A percentile compares a stretch with the other conserved stretches of the same genome.
phyloP scores from a whole-genome alignment of 1,284 basidiomycete genomes.

The Marasmius oreades region DNA sequence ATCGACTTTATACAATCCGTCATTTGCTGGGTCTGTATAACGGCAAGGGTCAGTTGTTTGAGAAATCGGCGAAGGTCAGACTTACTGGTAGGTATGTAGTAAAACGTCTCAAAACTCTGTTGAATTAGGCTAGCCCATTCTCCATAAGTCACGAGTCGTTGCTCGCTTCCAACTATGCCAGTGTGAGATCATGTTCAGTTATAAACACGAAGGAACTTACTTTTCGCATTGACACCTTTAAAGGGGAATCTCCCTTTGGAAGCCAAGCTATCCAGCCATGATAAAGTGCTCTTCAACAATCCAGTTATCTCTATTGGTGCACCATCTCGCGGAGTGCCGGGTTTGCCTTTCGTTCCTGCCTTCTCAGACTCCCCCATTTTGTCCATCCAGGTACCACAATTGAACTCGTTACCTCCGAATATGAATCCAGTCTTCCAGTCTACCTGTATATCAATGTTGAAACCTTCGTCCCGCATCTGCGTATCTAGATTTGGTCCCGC shows the following conservation, averaged over 20 bases:
- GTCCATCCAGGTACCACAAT: constrained; percentile 95
- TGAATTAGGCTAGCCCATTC: constrained; percentile 90
- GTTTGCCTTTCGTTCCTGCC: constrained; percentile 92
- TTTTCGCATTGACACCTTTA: constrained; percentile 78
- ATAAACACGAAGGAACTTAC: constrained; percentile 45
- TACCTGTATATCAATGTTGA: constrained; percentile 90
- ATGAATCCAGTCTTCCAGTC: constrained; percentile 95
- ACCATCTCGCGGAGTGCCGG: constrained; percentile 93
- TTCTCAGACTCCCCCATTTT: constrained; percentile 93
- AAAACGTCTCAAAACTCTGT: constrained; percentile 84
- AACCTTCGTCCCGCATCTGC: constrained; percentile 93
- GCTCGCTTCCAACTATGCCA: constrained; percentile 64
- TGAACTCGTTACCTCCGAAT: constrained; percentile 82
- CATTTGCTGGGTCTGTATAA: constrained; percentile 62
- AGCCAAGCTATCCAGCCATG: constrained; percentile 80
- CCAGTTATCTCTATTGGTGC: constrained; percentile 96
- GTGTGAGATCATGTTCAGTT: constrained; percentile 10
- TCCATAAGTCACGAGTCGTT: constrained; percentile 79
- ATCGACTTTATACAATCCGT: constrained; percentile 71
- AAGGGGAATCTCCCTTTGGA: constrained; percentile 78
- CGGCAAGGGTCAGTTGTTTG: background rate
- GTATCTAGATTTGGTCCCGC: constrained; percentile 93
- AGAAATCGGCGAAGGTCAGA: constrained; percentile 8
- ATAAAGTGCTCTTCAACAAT: constrained; percentile 86
- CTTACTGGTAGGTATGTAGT: constrained; percentile 83